Percentiles rank a stretch among this genome's conserved stretches.
Conservation (phyloP, 768 basidiomycete species). For the Naganishia vishniacii region DNA sequence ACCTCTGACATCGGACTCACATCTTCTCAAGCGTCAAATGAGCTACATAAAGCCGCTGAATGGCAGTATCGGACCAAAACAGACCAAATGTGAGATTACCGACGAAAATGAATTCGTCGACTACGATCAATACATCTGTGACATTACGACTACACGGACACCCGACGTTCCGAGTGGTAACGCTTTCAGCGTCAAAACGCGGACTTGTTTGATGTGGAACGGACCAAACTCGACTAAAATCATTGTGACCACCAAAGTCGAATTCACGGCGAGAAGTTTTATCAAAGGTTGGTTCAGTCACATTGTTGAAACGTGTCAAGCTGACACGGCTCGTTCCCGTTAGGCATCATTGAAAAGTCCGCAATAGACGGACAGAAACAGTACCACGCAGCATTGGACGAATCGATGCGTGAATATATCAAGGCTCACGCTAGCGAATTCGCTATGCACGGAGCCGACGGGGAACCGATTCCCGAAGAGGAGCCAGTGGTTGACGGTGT, state of each 20-base stretch:
- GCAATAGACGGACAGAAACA: constrained; percentile 85
- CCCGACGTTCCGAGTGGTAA: constrained; percentile 93
- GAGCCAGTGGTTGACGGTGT: constrained; percentile 33
- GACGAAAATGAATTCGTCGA: constrained; percentile 78
- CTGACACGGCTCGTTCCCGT: no score
- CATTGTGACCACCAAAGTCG: constrained; percentile 81
- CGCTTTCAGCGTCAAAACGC: constrained; percentile 87
- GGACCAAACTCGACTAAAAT: constrained; percentile 69
- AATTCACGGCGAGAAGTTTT: constrained; percentile 95
- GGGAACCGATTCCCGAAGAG: constrained; percentile 48
- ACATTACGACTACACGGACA: constrained; percentile 80
- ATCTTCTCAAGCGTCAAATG: constrained; percentile 77
- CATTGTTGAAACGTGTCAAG: no score
- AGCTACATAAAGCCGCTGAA: constrained; percentile 92
- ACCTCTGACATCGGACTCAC: constrained; percentile 60
- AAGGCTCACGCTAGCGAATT: constrained; percentile 84
- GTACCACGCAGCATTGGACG: constrained; percentile 77
- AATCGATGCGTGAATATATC: constrained; percentile 81
- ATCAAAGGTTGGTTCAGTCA: constrained; percentile 69
- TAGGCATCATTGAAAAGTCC: constrained; percentile 88
- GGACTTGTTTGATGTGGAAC: constrained; percentile 93
- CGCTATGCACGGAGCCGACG: constrained; percentile 61
- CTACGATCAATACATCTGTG: constrained; percentile 74
- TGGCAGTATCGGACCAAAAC: constrained; percentile 82
- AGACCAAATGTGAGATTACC: constrained; percentile 89